These are phyloP conservation scores for Phytophthora pseudosyringae DNA, from an alignment of 352 stramenopile species.

Conservation along the genomic window DNA sequence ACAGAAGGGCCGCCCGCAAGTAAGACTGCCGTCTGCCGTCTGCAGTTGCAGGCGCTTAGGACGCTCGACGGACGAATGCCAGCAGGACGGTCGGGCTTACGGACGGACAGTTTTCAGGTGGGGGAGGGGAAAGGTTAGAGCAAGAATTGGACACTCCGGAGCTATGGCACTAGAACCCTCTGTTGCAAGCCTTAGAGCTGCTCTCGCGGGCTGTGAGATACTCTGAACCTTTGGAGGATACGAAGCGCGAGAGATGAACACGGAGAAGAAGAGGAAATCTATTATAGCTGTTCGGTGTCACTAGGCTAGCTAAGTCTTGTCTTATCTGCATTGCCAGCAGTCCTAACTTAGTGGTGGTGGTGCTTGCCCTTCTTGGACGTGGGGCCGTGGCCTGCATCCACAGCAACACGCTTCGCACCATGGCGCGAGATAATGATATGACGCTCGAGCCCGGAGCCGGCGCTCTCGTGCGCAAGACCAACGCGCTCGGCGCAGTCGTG, in stretches of 20 bases:
- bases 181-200: slow-evolving; percentile 18
- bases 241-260: slow-evolving; percentile 37
- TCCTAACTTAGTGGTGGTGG: slow-evolving; percentile 12
- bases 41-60: slow-evolving; percentile 19
- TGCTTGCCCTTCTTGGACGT: slow-evolving; percentile 50
- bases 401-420: slow-evolving; percentile 24
- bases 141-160: slow-evolving; percentile 32
- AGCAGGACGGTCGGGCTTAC: slow-evolving; percentile 4
- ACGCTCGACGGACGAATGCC: slow-evolving; percentile 3
- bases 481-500: slow-evolving; percentile 86
- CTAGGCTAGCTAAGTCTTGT: slow-evolving; percentile 23
- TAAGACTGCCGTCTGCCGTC: slow-evolving; percentile 42
- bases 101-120: slow-evolving; percentile 11
- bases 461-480: slow-evolving; percentile 73
- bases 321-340: slow-evolving; percentile 6
- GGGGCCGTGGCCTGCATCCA: slow-evolving; percentile 4
- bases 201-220: slow-evolving; percentile 29
- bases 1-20: slow-evolving; percentile 87
- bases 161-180: slow-evolving; percentile 29
- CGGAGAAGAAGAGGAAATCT: slow-evolving; percentile 36
- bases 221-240: slow-evolving; percentile 14
- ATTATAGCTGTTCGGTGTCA: slow-evolving; percentile 41
- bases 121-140: slow-evolving; percentile 28
- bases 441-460: slow-evolving; percentile 71
- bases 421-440: slow-evolving; percentile 76